Evolutionary conservation across 2,329 filamentous ascomycete species (phyloP).

Genomic region (Phyllosticta ampelicida): DNA sequence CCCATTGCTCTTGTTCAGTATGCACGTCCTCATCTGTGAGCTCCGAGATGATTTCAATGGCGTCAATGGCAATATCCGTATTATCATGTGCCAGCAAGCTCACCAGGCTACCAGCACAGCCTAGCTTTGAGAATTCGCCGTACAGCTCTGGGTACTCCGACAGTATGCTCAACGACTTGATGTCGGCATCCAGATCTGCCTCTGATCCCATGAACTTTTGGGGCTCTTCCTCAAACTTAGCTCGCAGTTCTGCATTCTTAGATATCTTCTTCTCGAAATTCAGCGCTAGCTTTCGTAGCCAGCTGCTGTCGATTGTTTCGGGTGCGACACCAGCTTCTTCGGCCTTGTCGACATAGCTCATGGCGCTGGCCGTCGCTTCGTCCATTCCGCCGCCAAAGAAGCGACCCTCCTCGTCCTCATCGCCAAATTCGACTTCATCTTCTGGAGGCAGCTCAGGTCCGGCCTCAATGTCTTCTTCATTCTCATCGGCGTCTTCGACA

Average conservation of each 20-base stretch:
- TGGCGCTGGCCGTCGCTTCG: slow-evolving; percentile 48
- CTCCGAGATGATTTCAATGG: slow-evolving; percentile 80
- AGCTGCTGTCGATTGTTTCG: slow-evolving; percentile 72
- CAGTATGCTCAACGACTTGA: slow-evolving; percentile 77
- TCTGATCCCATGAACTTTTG: slow-evolving; percentile 75
- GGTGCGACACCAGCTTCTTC: slow-evolving; percentile 44
- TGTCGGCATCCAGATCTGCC: slow-evolving; percentile 78
- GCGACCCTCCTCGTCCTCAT: slow-evolving; percentile 79
- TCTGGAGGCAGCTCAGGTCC: slow-evolving; percentile 46
- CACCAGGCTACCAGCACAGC: slow-evolving; percentile 63
- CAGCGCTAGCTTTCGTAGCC: slow-evolving; percentile 71
- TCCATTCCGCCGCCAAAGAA: slow-evolving; percentile 93
- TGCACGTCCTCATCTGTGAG: slow-evolving; percentile 87
- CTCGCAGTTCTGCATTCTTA: slow-evolving; percentile 81
- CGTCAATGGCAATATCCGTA: slow-evolving; percentile 88
- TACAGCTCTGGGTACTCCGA: slow-evolving; percentile 81
- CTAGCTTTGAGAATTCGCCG: slow-evolving; percentile 64
- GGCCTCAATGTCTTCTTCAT: slow-evolving; percentile 33
- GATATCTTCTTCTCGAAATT: slow-evolving; percentile 85
- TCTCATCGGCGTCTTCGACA: slow-evolving; percentile 38
- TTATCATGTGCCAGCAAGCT: slow-evolving; percentile 87
- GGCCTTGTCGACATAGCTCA: slow-evolving; percentile 75
- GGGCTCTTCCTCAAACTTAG: slow-evolving; percentile 71
- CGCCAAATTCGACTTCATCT: slow-evolving; percentile 43
- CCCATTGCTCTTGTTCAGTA: slow-evolving; percentile 72